Percentiles rank a stretch among this genome's conserved stretches.
phyloP scores from a whole-genome alignment of 176 grass and related monocot species.

The Oryza meridionalis region DNA sequence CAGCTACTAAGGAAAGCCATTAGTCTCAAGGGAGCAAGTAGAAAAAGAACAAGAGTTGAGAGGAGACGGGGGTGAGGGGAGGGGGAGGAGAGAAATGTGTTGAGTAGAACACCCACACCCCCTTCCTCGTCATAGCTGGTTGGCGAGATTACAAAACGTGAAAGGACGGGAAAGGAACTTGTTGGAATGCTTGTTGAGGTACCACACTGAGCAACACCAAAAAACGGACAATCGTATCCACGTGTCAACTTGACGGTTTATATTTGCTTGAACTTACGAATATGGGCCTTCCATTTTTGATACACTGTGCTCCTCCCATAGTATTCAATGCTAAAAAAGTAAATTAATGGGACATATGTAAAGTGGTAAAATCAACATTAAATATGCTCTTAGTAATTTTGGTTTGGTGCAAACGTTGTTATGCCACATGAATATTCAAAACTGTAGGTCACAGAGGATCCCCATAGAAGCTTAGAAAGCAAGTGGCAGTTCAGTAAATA shows the following conservation, averaged over 20 bases:
- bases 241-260: background rate
- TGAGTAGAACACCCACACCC: background rate
- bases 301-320: background rate
- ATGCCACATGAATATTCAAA: background rate
- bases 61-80: background rate
- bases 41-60: background rate
- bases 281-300: background rate
- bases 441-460: background rate
- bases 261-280: conserved; percentile 2
- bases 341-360: background rate
- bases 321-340: background rate
- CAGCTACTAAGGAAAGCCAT: background rate
- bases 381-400: background rate
- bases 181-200: background rate
- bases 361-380: background rate
- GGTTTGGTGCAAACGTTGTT: background rate
- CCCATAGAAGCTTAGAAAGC: background rate
- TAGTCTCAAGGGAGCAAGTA: background rate
- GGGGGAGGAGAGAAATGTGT: background rate
- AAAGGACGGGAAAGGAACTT: background rate
- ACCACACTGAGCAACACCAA: background rate
- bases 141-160: too few species aligned
- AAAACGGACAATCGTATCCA: background rate
- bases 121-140: background rate
- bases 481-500: background rate